Evolutionary conservation across 2,329 filamentous ascomycete species (phyloP), one percentile per base, ranked within the genome.

Genomic region (Exophiala sp.): DNA sequence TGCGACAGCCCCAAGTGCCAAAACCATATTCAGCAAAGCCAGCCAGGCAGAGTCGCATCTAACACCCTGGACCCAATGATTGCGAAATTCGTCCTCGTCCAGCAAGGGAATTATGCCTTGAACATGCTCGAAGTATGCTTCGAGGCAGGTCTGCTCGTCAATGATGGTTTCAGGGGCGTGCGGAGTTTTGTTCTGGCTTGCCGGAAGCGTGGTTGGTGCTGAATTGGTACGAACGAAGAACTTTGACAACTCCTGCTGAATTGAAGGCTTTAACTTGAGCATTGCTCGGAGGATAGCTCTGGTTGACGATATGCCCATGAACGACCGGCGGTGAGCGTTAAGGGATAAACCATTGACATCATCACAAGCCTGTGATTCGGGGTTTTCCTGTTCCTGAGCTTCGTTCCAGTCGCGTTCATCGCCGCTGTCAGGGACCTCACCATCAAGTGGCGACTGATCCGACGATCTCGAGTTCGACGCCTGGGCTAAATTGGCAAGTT

Each of bases 101-200:
- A 90, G 75, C 78, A 89, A 84, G 0, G 87, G 87, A 3, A 86
- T 79, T 60, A 89, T 85, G 1, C 84, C 80, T 57, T 89, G 87
- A 21, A 87, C 79, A 20, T 84, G 79, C 59, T 85, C 84, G 66
- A 89, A 89, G 67, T 89, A 89, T 18, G 84, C 84, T 61, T 89
- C 84, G 35, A 89, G 33, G 5, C 36, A 48, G 9, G 34, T 20
- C 43, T 52, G 48, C 34, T 55, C 42, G 14, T 29, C 24, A n/a
- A 14, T 33, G 42, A 45, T 33, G 34, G 32, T n/a, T 10, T 45
- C 11, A 11, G 24, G 14, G 8, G 42, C 12, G 6, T 34, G 42
- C 2, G 42, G 12, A 11, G 29, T 7, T 11, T 24, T 20, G 24
- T 44, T 43, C 9, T 20, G 33, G 3, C 14, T 5, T 6, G 9